These are phyloP conservation scores for Suillus cothurnatus DNA, from an alignment of 768 basidiomycete genomes.

Conservation along the genomic window DNA sequence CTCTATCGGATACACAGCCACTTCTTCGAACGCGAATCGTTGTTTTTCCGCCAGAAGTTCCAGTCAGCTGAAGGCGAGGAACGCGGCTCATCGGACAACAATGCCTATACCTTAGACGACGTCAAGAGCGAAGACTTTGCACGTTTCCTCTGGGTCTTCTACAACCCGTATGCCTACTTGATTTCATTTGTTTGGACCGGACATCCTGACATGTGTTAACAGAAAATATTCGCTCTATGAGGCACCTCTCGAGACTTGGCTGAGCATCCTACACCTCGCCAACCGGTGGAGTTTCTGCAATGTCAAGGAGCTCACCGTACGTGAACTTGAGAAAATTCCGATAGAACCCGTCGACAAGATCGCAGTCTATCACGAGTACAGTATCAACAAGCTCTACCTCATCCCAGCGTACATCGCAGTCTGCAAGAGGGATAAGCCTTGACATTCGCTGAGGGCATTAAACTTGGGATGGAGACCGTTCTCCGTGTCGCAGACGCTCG, in stretches of 20 bases:
- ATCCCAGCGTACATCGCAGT: constrained; percentile 38
- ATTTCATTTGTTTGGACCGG: not conserved
- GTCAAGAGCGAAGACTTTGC: constrained; percentile 51
- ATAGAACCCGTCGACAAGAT: constrained; percentile 41
- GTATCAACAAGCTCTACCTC: constrained; percentile 36
- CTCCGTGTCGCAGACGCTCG: constrained; percentile 41
- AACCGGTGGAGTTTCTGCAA: constrained; percentile 43
- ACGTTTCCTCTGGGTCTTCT: constrained; percentile 63
- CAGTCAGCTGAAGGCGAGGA: constrained; percentile 32
- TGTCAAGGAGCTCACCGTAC: constrained; percentile 41
- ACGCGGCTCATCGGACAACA: constrained; percentile 41
- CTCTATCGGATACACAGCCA: constrained; percentile 61
- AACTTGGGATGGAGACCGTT: constrained; percentile 43
- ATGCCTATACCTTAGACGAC: constrained; percentile 48
- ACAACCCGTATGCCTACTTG: constrained; percentile 51
- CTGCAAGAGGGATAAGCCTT: constrained; percentile 40
- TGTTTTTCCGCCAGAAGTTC: constrained; percentile 44
- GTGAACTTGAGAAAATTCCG: constrained; percentile 39
- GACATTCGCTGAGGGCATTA: constrained; percentile 40
- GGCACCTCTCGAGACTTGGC: constrained; percentile 44
- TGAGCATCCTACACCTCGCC: constrained; percentile 40
- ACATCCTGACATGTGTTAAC: constrained; percentile 6
- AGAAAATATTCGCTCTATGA: constrained; percentile 42
- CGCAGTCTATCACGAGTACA: constrained; percentile 39
- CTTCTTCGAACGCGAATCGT: constrained; percentile 65